These are phyloP conservation scores for Rhododendron simsii DNA, from an alignment of 148 eudicot species.

Conservation along the genomic window DNA sequence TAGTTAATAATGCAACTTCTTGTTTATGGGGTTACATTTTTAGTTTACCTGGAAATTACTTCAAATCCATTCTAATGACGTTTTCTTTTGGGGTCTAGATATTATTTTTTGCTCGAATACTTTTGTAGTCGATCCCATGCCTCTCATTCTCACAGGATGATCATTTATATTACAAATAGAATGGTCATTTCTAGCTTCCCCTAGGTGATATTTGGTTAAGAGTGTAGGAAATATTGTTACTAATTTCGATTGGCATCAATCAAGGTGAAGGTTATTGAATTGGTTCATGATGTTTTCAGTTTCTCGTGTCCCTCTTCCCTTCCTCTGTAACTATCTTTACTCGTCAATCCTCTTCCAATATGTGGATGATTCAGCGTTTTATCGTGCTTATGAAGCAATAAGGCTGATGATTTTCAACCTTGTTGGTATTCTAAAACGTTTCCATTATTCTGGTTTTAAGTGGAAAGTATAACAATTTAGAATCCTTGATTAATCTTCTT, in stretches of 20 bases:
- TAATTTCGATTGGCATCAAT: not conserved
- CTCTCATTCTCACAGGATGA: not conserved
- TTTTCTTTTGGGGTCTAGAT: not conserved
- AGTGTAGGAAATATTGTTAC: not conserved
- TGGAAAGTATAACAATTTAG: not conserved
- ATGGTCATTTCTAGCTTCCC: not conserved
- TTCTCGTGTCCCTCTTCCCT: not conserved
- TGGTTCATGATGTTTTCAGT: not conserved
- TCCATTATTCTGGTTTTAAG: not conserved
- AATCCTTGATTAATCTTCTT: not conserved
- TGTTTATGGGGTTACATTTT: not conserved
- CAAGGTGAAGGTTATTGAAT: not conserved
- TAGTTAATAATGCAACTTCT: not conserved
- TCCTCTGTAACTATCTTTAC: not conserved
- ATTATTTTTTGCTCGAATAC: not conserved
- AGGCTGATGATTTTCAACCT: not conserved
- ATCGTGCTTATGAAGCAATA: not conserved
- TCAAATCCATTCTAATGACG: not conserved
- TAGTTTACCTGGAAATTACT: not conserved
- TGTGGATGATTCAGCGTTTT: not conserved
- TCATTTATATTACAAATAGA: not conserved
- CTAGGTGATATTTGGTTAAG: not conserved
- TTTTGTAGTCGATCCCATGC: not conserved
- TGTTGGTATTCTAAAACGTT: not conserved
- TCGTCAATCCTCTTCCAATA: not conserved